These are phyloP conservation scores for Xylaria telfairii DNA, from an alignment of 495 filamentous ascomycete species.

Conservation along the genomic window DNA sequence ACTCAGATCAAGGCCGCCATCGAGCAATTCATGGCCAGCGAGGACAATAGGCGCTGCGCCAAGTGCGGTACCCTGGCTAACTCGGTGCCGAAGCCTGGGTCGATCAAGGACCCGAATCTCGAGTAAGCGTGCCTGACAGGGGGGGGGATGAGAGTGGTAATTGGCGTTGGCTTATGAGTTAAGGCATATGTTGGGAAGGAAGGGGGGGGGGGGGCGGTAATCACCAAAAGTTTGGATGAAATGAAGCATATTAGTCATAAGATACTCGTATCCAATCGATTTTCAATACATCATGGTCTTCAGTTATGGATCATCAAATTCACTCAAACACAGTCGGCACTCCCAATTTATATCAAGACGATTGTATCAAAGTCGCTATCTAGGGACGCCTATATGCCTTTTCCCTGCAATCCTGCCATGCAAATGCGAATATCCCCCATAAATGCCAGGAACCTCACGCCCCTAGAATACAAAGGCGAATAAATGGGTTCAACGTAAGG, in stretches of 20 bases:
- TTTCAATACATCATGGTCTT: not conserved
- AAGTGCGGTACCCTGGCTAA: constrained; percentile 77
- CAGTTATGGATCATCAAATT: not conserved
- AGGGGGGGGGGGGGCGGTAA: not conserved
- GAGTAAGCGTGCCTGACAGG: constrained; percentile 27
- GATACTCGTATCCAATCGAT: not conserved
- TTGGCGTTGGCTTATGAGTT: not conserved
- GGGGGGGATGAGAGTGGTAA: not conserved
- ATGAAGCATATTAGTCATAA: not conserved
- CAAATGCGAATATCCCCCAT: constrained; percentile 20
- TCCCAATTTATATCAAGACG: not conserved
- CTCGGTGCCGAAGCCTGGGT: constrained; percentile 54
- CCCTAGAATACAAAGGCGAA: not conserved
- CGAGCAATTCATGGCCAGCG: constrained; percentile 74
- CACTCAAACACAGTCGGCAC: not conserved
- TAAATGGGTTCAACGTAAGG: not conserved
- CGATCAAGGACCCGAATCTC: constrained; percentile 59
- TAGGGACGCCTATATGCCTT: not conserved
- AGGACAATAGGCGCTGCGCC: constrained; percentile 76
- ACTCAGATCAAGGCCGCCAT: constrained; percentile 97
- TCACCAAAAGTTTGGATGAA: not conserved
- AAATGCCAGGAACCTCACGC: not conserved
- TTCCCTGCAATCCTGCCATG: constrained; percentile 14
- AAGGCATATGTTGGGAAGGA: not conserved
- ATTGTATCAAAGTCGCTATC: constrained; percentile 7